A percentile compares a stretch with the other conserved stretches of the same genome.
These are phyloP conservation scores for Clitopilus hobsonii DNA, from an alignment of 768 basidiomycete genomes.

Conservation along the genomic window DNA sequence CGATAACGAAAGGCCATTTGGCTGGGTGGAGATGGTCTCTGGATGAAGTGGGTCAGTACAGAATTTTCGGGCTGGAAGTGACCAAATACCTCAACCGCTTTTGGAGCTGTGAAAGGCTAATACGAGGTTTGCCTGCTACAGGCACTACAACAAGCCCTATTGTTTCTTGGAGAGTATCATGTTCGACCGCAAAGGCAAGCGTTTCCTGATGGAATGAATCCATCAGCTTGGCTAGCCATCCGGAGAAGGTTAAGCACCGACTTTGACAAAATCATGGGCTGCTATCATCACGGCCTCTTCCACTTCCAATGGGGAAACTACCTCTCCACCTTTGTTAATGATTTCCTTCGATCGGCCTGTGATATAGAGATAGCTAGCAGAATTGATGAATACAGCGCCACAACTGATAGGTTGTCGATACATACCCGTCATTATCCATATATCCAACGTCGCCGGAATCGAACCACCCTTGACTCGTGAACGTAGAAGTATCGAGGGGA, in stretches of 20 bases:
- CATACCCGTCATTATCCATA: constrained; percentile 39
- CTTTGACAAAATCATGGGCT: constrained; percentile 36
- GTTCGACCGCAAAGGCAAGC: constrained; percentile 40
- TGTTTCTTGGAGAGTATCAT: constrained; percentile 42
- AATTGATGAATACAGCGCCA: background rate
- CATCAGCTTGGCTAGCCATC: background rate
- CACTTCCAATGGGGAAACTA: constrained; percentile 56
- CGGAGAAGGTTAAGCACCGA: constrained; percentile 7
- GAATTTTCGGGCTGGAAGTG: background rate
- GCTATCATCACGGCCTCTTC: constrained; percentile 49
- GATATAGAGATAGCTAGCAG: constrained; percentile 35
- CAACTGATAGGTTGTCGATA: background rate
- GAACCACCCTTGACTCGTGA: constrained; percentile 50
- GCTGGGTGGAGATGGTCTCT: constrained; percentile 43
- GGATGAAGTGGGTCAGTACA: background rate
- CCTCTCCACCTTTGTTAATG: constrained; percentile 57
- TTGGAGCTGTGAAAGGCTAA: constrained; percentile 36
- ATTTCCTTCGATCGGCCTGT: constrained; percentile 60
- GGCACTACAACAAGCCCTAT: constrained; percentile 42
- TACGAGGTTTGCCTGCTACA: constrained; percentile 24
- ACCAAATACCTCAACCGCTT: constrained; percentile 32
- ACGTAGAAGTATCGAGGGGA: constrained; percentile 41
- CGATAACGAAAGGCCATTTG: constrained; percentile 44
- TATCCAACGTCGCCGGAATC: constrained; percentile 45
- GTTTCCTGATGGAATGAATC: constrained; percentile 19